These are phyloP conservation scores for Microcos paniculata DNA, from an alignment of 345 rosid species.

Conservation along the genomic window DNA sequence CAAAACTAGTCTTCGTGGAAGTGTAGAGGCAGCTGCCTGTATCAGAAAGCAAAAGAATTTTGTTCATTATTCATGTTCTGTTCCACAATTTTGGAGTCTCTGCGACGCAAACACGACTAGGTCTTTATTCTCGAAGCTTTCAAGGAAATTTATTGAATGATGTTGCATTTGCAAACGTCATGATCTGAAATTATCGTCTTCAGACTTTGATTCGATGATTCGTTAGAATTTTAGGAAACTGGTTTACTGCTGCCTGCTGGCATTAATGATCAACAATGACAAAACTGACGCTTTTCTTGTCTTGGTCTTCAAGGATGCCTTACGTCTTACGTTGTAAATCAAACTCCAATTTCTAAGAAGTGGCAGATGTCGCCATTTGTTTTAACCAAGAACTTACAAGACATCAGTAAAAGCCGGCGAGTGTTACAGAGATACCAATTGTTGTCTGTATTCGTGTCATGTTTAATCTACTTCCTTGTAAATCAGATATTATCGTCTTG, in stretches of 20 bases:
- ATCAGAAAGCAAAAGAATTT: background rate
- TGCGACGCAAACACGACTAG: background rate
- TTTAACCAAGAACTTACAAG: background rate
- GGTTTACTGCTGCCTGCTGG: too few relatives aligned
- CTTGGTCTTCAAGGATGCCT: background rate
- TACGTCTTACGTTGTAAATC: too few relatives aligned
- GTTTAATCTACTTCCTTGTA: too few relatives aligned
- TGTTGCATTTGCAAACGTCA: background rate
- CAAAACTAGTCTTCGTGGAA: background rate
- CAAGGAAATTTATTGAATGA: background rate
- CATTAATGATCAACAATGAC: too few relatives aligned
- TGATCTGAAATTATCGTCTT: background rate
- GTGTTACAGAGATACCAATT: background rate
- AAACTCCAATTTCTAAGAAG: background rate
- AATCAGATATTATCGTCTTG: too few relatives aligned
- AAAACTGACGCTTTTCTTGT: background rate
- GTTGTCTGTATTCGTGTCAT: too few relatives aligned
- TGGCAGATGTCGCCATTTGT: background rate
- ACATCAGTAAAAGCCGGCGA: background rate
- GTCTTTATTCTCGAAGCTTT: background rate
- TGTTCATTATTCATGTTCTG: background rate
- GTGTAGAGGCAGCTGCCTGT: too few relatives aligned
- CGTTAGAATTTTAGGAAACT: too few relatives aligned
- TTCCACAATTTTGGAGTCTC: background rate
- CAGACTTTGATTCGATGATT: background rate